These are phyloP conservation scores for Diaporthe australafricana DNA, from an alignment of 2,329 filamentous ascomycete genomes.

Conservation along the genomic window DNA sequence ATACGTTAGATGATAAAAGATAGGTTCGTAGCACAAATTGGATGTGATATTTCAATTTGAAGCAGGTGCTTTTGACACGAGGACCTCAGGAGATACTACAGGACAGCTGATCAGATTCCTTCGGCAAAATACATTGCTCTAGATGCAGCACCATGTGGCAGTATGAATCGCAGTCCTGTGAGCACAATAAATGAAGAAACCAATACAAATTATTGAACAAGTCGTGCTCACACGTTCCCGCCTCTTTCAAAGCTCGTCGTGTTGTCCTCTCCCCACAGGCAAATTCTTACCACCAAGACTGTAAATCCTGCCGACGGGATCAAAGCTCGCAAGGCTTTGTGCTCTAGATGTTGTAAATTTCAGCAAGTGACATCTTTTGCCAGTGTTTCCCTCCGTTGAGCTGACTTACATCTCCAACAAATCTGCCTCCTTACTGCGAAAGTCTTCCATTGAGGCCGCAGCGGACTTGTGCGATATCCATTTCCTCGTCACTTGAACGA, in stretches of 20 bases:
- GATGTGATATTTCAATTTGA: not conserved
- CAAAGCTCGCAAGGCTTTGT: not conserved
- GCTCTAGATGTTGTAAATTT: not conserved
- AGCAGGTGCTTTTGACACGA: too few species aligned
- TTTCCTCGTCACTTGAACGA: not conserved
- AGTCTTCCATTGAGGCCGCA: not conserved
- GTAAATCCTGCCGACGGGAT: not conserved
- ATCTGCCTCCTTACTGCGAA: not conserved
- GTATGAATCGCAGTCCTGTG: too few species aligned
- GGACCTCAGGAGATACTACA: too few species aligned
- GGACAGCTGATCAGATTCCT: not conserved
- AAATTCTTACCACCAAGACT: not conserved
- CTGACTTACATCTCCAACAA: constrained; percentile 2
- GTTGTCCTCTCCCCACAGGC: not conserved
- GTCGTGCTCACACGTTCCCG: not conserved
- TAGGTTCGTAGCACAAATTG: not conserved
- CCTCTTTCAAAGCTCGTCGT: not conserved
- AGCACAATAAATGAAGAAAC: too few species aligned
- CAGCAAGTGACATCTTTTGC: not conserved
- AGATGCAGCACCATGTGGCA: too few species aligned
- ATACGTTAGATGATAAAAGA: not conserved
- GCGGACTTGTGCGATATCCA: not conserved
- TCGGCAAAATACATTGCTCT: not conserved
- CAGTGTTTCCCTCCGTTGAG: not conserved
- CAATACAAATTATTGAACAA: not conserved